phyloP scores from a whole-genome alignment of 2,329 filamentous ascomycete species.

The Xylariales sp. region DNA sequence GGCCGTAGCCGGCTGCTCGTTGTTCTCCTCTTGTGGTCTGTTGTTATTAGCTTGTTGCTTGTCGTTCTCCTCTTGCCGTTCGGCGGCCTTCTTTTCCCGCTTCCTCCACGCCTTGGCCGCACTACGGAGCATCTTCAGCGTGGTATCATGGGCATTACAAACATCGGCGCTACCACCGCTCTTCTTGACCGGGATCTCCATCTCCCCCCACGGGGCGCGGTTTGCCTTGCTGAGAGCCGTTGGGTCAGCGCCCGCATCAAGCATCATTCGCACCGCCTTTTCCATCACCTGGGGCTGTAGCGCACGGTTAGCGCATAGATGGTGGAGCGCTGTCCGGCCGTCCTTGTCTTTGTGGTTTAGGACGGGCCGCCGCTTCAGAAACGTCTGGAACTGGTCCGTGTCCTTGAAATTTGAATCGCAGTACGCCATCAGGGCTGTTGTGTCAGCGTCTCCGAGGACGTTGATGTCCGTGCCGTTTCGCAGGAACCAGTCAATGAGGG shows the following conservation, averaged over 20 bases:
- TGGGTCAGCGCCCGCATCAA: constrained; percentile 24
- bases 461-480: constrained; percentile 22
- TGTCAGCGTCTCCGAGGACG: neutral
- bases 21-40: neutral
- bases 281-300: constrained; percentile 9
- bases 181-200: neutral
- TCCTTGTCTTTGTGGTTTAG: constrained; percentile 20
- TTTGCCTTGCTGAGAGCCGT: neutral
- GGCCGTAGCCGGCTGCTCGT: neutral
- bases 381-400: constrained; percentile 9
- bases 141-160: neutral
- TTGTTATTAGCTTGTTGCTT: no score
- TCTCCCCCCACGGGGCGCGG: neutral
- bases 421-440: constrained; percentile 32
- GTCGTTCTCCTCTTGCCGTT: no score
- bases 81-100: neutral
- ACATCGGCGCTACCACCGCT: no score
- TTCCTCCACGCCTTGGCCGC: neutral
- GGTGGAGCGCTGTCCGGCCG: constrained; percentile 31
- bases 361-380: constrained; percentile 6
- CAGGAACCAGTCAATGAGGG: constrained; percentile 32
- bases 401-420: constrained; percentile 9
- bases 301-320: constrained; percentile 11
- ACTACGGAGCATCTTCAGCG: neutral
- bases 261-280: constrained; percentile 22